phyloP scores from a whole-genome alignment of 805 yeast species.

The Isabelozyma rhagii region DNA sequence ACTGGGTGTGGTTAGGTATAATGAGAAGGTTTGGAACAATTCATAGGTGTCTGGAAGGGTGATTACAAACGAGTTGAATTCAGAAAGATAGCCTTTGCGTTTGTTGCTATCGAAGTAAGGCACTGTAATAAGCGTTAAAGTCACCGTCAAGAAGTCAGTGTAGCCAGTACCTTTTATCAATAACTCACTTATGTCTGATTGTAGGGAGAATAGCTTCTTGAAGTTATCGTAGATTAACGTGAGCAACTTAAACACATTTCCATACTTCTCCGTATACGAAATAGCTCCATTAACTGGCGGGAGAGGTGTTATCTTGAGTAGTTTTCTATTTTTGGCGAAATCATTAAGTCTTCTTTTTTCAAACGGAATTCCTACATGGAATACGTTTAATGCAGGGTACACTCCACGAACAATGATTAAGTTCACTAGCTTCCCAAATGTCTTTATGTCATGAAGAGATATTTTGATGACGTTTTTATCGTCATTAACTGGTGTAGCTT shows the following conservation, averaged over 20 bases:
- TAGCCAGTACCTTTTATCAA: conserved; percentile 64
- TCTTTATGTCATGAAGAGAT: conserved; percentile 82
- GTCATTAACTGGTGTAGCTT: conserved; percentile 10
- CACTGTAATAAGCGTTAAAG: conserved; percentile 41
- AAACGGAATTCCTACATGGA: conserved; percentile 61
- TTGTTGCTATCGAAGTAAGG: conserved; percentile 22
- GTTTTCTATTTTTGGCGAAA: conserved; percentile 32
- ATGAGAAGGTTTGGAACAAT: conserved; percentile 56
- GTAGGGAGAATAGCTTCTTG: conserved; percentile 27
- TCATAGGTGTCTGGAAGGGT: conserved; percentile 61
- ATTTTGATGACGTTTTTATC: conserved; percentile 50
- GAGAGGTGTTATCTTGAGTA: conserved; percentile 17
- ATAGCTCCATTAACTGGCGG: conserved; percentile 6
- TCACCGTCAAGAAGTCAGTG: conserved; percentile 53
- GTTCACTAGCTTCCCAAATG: conserved; percentile 62
- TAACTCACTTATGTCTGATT: conserved; percentile 51
- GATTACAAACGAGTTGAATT: conserved; percentile 32
- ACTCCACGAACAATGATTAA: conserved; percentile 69
- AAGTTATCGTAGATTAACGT: conserved; percentile 29
- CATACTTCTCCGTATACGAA: conserved; percentile 13
- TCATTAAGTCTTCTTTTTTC: conserved; percentile 55
- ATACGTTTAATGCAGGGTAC: conserved; percentile 54
- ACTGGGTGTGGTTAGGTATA: conserved; percentile 49
- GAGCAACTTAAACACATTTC: conserved; percentile 17
- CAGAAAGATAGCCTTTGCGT: conserved; percentile 1